Evolutionary conservation across 768 basidiomycete species (phyloP), one percentile per base, ranked within the genome.

Genomic region (Dentipellis fragilis): DNA sequence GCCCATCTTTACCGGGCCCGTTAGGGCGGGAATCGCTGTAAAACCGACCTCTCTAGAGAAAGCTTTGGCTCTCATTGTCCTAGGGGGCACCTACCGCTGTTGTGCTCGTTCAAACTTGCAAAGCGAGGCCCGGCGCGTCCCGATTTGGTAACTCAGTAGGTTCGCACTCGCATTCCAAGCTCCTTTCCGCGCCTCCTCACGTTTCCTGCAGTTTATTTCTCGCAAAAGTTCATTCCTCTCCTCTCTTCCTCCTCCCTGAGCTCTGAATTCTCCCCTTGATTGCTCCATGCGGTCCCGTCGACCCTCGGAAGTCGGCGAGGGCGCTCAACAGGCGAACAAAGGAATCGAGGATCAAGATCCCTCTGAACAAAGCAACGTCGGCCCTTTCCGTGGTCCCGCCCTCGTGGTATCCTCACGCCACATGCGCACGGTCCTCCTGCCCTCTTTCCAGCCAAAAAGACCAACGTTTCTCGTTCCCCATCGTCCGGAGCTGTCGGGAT

Each of bases 371-470:
- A 45, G 42, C 42, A 45, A 45, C 17, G 16, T 45, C 42, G 42
- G 42, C n/a, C 42, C 42, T 45, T 19, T 45, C 42, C 42, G 42
- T 45, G 11, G 29, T 29, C 29, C 29, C 29, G 29, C 29, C 29
- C 29, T 29, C 29, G 29, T 29, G 29, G 29, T 29, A 29, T 29
- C 29, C 29, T 29, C 29, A 29, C 29, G 29, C 29, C 29, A 29
- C 29, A 29, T 6, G 29, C 29, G 29, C 29, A 29, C 29, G 29
- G 29, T 29, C 29, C 29, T 29, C 29, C 29, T 6, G 29, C n/a
- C 42, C 29, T n/a, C 72, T 70, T 6, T 29, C 29, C 29, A 29
- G 29, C 29, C 29, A 29, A 29, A 29, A 3, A 29, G 6, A 3
- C 29, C 29, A 29, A 29, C 29, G 6, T 29, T 29, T 29, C 29